Evolutionary conservation across 768 basidiomycete genomes (phyloP), one percentile per base, ranked within the genome.

Genomic region (Suillus occidentalis): DNA sequence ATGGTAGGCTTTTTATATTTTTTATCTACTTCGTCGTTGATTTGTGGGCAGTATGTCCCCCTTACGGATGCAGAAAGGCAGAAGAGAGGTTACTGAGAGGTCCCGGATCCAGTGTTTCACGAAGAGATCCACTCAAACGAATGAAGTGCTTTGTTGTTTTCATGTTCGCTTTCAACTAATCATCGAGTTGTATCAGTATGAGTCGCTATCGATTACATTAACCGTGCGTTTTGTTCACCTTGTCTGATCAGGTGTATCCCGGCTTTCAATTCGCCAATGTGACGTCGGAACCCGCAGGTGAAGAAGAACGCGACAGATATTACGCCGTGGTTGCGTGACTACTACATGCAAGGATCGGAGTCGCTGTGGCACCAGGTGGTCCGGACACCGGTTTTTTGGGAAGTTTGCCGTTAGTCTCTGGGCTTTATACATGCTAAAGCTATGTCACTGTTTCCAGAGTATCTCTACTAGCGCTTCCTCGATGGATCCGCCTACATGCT

Each of bases 21-120:
- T 36, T 39, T 63, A 28, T 25, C 6, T 16, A 34, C 40, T 36
- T 22, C 16, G 42, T 12, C 22, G 25, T 10, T 49, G 12, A 42
- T 25, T 20, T 22, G n/a, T 34, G 28, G 50, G 20, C 14, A 90
- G 89, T 90, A 90, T 71, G 88, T 90, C 14, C 89, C 89, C 0
- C 74, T 91, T 68, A 91, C 90, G 1, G 90, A 91, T 72, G 76
- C 75, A 43, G 79, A 84, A n/a, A 78, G 69, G 64, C 85, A 86
- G 64, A 72, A 36, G 65, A 68, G 67, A 40, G 73, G 76, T 8
- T 68, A 67, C 37, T 76, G 53, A 60, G 40, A 28, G 10, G 16
- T 10, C 18, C 14, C 12, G 16, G 53, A 55, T 36, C 13, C 18
- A 6, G 10, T 28, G 18, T 53, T 53, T 25, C 37, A 58, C 8